Evolutionary conservation across 2,329 filamentous ascomycete species (phyloP).

Genomic region (Colletotrichum musicola): DNA sequence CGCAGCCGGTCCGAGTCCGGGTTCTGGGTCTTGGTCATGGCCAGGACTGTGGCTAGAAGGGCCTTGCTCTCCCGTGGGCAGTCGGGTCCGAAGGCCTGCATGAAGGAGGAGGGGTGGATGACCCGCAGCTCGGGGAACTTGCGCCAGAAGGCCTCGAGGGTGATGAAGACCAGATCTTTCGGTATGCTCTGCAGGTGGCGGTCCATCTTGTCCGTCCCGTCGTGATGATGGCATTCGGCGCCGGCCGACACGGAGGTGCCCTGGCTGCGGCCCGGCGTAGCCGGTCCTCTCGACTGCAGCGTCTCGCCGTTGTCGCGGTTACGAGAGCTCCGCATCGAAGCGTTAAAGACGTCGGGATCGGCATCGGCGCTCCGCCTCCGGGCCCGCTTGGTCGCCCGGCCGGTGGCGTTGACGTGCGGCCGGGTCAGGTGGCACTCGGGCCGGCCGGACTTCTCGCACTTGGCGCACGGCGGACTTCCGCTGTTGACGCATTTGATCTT

Average conservation of each 20-base stretch:
- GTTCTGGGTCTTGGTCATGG: slow-evolving; percentile 49
- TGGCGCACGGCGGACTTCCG: slow-evolving; percentile 47
- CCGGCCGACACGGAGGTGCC: background rate
- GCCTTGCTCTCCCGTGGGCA: slow-evolving; percentile 45
- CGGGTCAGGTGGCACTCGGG: slow-evolving; percentile 45
- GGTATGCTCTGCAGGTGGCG: slow-evolving; percentile 45
- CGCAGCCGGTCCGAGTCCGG: slow-evolving; percentile 46
- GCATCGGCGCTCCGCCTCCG: slow-evolving; percentile 17
- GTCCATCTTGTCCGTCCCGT: slow-evolving; percentile 12
- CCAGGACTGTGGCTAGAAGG: slow-evolving; percentile 47
- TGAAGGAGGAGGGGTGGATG: slow-evolving; percentile 49
- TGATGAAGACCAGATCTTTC: slow-evolving; percentile 46
- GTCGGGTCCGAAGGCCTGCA: slow-evolving; percentile 41
- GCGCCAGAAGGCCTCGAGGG: slow-evolving; percentile 50
- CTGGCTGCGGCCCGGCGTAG: slow-evolving; percentile 19
- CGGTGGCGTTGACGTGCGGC: slow-evolving; percentile 36
- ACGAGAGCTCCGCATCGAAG: background rate
- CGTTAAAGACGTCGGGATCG: slow-evolving; percentile 37
- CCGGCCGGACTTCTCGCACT: slow-evolving; percentile 46
- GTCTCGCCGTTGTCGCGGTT: slow-evolving; percentile 2
- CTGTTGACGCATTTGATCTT: slow-evolving; percentile 52
- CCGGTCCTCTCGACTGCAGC: slow-evolving; percentile 6
- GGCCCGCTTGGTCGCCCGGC: slow-evolving; percentile 20
- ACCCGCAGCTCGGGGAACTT: slow-evolving; percentile 51
- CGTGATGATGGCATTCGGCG: background rate